Evolutionary conservation across 495 filamentous ascomycete genomes (phyloP).

Genomic region (Chaetomium tenue): DNA sequence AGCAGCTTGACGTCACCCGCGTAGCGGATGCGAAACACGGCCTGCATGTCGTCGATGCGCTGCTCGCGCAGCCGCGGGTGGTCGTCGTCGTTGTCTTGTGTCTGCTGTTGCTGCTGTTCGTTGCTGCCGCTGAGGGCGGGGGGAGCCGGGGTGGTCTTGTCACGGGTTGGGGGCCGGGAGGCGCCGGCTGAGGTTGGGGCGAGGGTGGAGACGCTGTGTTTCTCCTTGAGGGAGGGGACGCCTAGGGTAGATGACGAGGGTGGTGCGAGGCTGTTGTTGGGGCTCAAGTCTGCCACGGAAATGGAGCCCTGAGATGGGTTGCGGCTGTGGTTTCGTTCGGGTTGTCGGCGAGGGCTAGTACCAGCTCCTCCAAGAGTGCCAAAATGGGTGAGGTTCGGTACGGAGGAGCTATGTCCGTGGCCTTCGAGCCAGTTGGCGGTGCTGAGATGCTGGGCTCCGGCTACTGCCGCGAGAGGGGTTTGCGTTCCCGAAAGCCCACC

Average conservation of each 20-base stretch:
- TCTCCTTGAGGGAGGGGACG: constrained; percentile 41
- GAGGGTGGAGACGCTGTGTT: constrained; percentile 55
- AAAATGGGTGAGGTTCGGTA: constrained; percentile 32
- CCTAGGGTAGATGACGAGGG: constrained; percentile 13
- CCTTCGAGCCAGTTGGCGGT: constrained; percentile 43
- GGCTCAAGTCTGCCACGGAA: constrained; percentile 42
- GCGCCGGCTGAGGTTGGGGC: constrained; percentile 47
- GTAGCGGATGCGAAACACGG: constrained; percentile 86
- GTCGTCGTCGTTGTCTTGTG: constrained; percentile 29
- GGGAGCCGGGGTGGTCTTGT: constrained; percentile 25
- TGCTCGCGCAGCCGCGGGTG: constrained; percentile 48
- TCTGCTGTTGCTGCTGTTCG: constrained; percentile 20
- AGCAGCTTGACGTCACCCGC: constrained; percentile 79
- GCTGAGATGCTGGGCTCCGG: constrained; percentile 56
- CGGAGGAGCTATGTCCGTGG: constrained; percentile 34
- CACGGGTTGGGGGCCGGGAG: constrained; percentile 51
- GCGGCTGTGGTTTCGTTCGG: constrained; percentile 37
- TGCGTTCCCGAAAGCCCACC: constrained; percentile 77
- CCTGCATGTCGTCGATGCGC: constrained; percentile 71
- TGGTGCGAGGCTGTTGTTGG: constrained; percentile 10
- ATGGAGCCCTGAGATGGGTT: constrained; percentile 47
- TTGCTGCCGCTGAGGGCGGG: neutral
- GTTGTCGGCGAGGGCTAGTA: constrained; percentile 15
- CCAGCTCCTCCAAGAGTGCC: constrained; percentile 10
- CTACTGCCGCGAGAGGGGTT: constrained; percentile 83